Evolutionary conservation across 306 rosid species (phyloP).

Genomic region (Acacia crassicarpa): DNA sequence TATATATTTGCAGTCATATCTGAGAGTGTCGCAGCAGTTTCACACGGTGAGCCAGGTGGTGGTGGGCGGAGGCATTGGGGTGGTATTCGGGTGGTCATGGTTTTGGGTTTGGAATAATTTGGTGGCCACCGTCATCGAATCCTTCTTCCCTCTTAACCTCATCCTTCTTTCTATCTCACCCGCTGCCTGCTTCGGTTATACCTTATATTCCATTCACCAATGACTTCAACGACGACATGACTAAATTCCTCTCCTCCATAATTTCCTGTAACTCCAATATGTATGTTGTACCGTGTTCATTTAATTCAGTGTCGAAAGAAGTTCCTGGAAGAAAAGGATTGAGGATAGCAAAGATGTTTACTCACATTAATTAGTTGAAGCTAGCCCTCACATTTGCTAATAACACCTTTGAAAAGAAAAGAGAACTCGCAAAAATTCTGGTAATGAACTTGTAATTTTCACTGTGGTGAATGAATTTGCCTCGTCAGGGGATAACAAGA

Average conservation of each 20-base stretch:
- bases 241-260: not conserved
- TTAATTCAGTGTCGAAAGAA: not conserved
- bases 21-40: slow-evolving; percentile 59
- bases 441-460: not conserved
- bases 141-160: slow-evolving; percentile 45
- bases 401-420: not conserved
- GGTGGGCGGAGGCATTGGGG: slow-evolving; percentile 62
- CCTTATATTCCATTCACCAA: slow-evolving; percentile 28
- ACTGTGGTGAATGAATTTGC: not conserved
- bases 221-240: slow-evolving; percentile 34
- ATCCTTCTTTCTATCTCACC: slow-evolving; percentile 40
- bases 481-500: not conserved
- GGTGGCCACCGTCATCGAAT: slow-evolving; percentile 42
- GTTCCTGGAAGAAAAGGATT: too few species aligned
- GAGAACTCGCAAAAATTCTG: not conserved
- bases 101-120: slow-evolving; percentile 56
- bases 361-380: too few species aligned
- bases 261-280: not conserved
- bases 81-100: slow-evolving; percentile 48
- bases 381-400: too few species aligned
- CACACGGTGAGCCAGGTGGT: slow-evolving; percentile 65
- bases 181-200: slow-evolving; percentile 43
- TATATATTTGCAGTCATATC: slow-evolving; percentile 57
- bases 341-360: too few species aligned
- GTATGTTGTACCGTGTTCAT: not conserved